Base-by-base conservation (phyloP, 2,329 filamentous ascomycete species). In the Aspergillus sclerotialis region DNA sequence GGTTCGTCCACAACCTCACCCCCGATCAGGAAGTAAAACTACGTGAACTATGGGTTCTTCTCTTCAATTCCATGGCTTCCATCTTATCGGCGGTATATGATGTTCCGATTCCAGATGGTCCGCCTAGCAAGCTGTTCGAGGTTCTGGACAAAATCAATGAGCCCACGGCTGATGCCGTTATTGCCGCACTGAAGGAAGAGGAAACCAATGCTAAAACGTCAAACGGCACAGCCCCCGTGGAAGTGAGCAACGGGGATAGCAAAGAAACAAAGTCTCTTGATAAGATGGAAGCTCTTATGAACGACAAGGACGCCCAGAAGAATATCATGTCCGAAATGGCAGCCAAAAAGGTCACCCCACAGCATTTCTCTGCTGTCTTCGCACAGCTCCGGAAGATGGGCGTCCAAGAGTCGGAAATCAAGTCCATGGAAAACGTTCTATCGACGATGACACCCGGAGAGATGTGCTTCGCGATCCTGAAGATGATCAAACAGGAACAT, bases 401-500 rank as follows among this genome's bases (percentile, higher is more conserved):
- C 2, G 39, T 45, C 5, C 36, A 39, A 6, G 19, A 23, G 7
- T 23, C 19, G 19, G 19, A 23, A 10, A 23, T 23, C 19, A 90
- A 88, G 58, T 78, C 85, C 30, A 93, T 88, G 59, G 76, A 84
- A 47, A 79, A 90, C 12, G 82, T 85, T 0, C 61, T 96, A 7
- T 80, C 82, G 32, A 83, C 73, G 39, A 75, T 82, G 44, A 72
- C 78, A 0, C 84, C 89, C 0, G 83, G 89, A 49, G 73, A 82
- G 28, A 76, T 96, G 43, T 78, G 87, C 30, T 68, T 72, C 16
- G 81, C 87, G 0, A 81, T 96, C 52, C 94, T 90, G 84, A 73
- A 69, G 45, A 92, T 93, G 82, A 75, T 89, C 39, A 96, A 95
- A 68, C 82, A 90, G 53, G 90, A 96, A 52, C 79, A 95, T 55